phyloP scores from a whole-genome alignment of 768 basidiomycete genomes.

The Hypholoma sublateritium region DNA sequence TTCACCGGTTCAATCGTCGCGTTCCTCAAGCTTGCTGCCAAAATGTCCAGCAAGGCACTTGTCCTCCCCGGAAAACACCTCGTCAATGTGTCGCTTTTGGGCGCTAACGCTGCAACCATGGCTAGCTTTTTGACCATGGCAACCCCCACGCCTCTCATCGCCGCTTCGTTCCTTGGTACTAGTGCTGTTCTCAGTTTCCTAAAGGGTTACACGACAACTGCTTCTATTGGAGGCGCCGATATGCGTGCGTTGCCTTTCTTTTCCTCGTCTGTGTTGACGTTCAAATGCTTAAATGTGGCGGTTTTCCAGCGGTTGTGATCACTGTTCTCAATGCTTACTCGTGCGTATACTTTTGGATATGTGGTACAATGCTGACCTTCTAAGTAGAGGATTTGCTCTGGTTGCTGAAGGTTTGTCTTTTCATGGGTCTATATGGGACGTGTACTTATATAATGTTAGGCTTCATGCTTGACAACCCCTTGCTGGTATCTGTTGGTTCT shows the following conservation, averaged over 20 bases:
- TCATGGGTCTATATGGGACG: background rate
- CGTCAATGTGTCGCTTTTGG: conserved; percentile 70
- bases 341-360: conserved; percentile 21
- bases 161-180: conserved; percentile 74
- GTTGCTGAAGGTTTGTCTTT: conserved; percentile 70
- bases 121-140: conserved; percentile 72
- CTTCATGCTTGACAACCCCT: conserved; percentile 87
- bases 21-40: conserved; percentile 84
- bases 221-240: conserved; percentile 91
- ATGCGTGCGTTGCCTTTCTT: conserved; percentile 65
- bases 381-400: conserved; percentile 70
- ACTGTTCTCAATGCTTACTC: conserved; percentile 91
- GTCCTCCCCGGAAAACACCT: conserved; percentile 76
- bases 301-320: conserved; percentile 73
- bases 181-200: conserved; percentile 80
- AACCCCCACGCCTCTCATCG: conserved; percentile 69
- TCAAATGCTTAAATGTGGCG: background rate
- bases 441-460: conserved; percentile 35
- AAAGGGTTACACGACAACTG: conserved; percentile 85
- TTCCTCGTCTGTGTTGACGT: background rate
- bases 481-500: conserved; percentile 81
- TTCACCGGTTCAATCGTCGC: conserved; percentile 91
- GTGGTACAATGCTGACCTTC: background rate
- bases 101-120: conserved; percentile 71
- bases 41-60: conserved; percentile 74